Percentiles rank a stretch among this genome's conserved stretches.
phyloP scores from a whole-genome alignment of 192 early-diverging fungal species.

The Coemansia sp. region DNA sequence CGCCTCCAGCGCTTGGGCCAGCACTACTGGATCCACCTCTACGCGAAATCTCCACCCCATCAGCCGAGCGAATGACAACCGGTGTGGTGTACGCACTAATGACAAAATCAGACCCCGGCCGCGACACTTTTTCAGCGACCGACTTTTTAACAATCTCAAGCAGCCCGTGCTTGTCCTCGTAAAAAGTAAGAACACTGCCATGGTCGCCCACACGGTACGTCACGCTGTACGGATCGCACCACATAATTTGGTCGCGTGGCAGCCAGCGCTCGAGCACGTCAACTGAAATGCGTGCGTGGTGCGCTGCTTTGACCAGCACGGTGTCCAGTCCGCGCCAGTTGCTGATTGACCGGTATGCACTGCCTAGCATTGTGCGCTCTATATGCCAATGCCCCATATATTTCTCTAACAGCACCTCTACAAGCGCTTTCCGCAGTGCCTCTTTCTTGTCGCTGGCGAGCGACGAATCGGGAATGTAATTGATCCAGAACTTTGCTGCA shows the following conservation, averaged over 20 bases:
- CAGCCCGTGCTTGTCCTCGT: conserved; percentile 58
- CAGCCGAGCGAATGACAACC: conserved; percentile 52
- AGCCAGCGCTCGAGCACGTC: conserved; percentile 56
- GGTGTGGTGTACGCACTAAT: conserved; percentile 53
- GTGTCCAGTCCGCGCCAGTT: conserved; percentile 69
- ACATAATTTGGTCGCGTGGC: conserved; percentile 69
- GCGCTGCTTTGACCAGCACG: conserved; percentile 59
- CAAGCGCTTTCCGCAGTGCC: conserved; percentile 38
- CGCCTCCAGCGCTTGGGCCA: background rate
- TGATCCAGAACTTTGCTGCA: conserved; percentile 50
- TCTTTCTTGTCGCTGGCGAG: conserved; percentile 34
- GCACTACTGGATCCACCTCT: conserved; percentile 24
- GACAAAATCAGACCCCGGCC: conserved; percentile 49
- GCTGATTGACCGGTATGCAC: conserved; percentile 75
- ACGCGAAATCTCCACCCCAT: conserved; percentile 48
- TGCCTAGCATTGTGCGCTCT: conserved; percentile 63
- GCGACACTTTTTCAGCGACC: conserved; percentile 44
- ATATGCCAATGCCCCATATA: conserved; percentile 75
- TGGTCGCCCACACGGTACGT: conserved; percentile 73
- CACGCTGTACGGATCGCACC: conserved; percentile 72
- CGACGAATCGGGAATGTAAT: conserved; percentile 36
- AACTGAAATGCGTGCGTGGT: conserved; percentile 48
- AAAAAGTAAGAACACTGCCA: conserved; percentile 65
- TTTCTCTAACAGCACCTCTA: conserved; percentile 55
- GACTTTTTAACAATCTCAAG: conserved; percentile 47